Conservation (phyloP, 208 protist genomes). For the Trypanosoma melophagium region DNA sequence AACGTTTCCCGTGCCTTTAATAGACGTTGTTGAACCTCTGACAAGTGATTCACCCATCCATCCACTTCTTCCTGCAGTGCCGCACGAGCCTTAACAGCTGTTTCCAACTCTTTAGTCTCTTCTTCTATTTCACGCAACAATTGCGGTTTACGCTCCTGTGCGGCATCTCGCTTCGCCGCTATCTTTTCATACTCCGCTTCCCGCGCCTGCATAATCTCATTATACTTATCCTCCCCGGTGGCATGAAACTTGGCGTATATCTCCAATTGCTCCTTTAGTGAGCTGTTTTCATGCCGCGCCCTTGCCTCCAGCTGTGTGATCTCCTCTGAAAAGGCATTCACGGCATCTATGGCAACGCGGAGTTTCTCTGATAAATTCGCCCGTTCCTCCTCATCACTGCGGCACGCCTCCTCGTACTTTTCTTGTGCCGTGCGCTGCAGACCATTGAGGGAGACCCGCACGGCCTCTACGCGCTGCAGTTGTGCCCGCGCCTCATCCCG, state of each 20-base stretch:
- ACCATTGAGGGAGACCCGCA: constrained; percentile 43
- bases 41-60: constrained; percentile 41
- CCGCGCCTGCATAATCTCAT: constrained; percentile 45
- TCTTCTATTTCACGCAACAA: constrained; percentile 39
- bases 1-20: constrained; percentile 51
- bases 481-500: constrained; percentile 28
- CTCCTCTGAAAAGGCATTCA: constrained; percentile 42
- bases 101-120: constrained; percentile 32
- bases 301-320: constrained; percentile 41
- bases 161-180: constrained; percentile 36
- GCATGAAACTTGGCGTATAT: constrained; percentile 51
- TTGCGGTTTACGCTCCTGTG: constrained; percentile 37
- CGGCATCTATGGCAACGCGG: constrained; percentile 41
- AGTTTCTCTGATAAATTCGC: constrained; percentile 41
- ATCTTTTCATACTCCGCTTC: constrained; percentile 51
- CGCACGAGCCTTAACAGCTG: constrained; percentile 29
- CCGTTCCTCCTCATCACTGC: constrained; percentile 43
- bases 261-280: constrained; percentile 58
- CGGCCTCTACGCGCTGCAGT: constrained; percentile 37
- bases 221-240: constrained; percentile 48
- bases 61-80: constrained; percentile 50
- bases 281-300: constrained; percentile 35
- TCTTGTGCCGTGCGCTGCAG: constrained; percentile 47
- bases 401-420: constrained; percentile 40
- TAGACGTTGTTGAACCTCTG: constrained; percentile 51